phyloP scores from a whole-genome alignment of 108 stramenopile genomes.

The Cyclotella choctawhatcheeana region DNA sequence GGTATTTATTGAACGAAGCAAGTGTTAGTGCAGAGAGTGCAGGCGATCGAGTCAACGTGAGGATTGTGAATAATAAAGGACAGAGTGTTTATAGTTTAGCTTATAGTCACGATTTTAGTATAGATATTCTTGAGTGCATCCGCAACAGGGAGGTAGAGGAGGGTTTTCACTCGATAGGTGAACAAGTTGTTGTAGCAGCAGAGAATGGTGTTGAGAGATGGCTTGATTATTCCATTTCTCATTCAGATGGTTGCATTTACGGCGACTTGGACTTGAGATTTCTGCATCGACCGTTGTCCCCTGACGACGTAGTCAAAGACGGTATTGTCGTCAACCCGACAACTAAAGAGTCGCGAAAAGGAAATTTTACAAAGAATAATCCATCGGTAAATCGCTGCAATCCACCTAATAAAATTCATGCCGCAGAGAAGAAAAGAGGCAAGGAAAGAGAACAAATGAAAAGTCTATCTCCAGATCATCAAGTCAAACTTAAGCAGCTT shows the following conservation, averaged over 20 bases:
- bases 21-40: too few species aligned
- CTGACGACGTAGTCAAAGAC: conserved; percentile 56
- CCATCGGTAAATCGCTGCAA: conserved; percentile 3
- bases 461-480: conserved; percentile 33
- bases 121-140: conserved; percentile 30
- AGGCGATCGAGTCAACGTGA: conserved; percentile 47
- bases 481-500: conserved; percentile 34
- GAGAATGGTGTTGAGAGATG: conserved; percentile 28
- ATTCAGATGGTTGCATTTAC: conserved; percentile 71
- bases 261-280: conserved; percentile 83
- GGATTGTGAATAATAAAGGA: conserved; percentile 90
- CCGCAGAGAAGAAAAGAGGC: conserved; percentile 1
- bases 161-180: background rate
- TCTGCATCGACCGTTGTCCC: conserved; percentile 48
- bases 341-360: conserved; percentile 56
- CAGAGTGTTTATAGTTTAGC: conserved; percentile 76
- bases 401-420: conserved; percentile 3
- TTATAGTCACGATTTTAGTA: conserved; percentile 41
- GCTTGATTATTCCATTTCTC: conserved; percentile 66
- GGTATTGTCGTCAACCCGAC: conserved; percentile 63
- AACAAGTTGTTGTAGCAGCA: background rate
- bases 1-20: conserved; percentile 40
- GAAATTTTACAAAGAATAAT: conserved; percentile 65
- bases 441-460: background rate
- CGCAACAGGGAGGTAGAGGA: conserved; percentile 27